A percentile compares a stretch with the other conserved stretches of the same genome.
These are phyloP conservation scores for Neurospora discreta DNA, from an alignment of 495 filamentous ascomycete genomes.

Conservation along the genomic window DNA sequence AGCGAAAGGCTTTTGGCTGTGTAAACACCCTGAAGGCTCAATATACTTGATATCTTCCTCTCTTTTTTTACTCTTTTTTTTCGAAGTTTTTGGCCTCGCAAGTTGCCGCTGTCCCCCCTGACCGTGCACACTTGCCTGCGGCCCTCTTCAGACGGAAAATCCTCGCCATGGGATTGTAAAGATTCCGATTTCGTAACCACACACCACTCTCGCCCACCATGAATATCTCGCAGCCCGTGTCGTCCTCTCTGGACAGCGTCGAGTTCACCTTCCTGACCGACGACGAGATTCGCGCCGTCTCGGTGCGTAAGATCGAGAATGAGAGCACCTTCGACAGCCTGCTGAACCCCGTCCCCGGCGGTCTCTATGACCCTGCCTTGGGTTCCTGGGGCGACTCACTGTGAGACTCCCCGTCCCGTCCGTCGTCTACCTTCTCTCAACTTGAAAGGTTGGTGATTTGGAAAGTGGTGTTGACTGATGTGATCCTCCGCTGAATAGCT, in stretches of 20 bases:
- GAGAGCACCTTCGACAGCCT: slow-evolving; percentile 81
- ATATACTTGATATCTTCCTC: background rate
- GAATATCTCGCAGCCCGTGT: slow-evolving; percentile 85
- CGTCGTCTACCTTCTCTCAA: background rate
- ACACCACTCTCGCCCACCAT: slow-evolving; percentile 27
- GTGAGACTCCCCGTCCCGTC: slow-evolving; percentile 39
- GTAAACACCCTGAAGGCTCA: background rate
- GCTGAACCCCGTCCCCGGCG: slow-evolving; percentile 72
- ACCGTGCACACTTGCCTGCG: background rate
- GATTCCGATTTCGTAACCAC: background rate
- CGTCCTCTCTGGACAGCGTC: slow-evolving; percentile 74
- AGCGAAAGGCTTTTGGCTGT: background rate
- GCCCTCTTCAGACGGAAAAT: background rate
- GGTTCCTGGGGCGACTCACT: slow-evolving; percentile 77
- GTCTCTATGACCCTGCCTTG: slow-evolving; percentile 85
- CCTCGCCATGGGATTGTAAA: background rate
- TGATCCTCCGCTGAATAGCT: slow-evolving; percentile 40
- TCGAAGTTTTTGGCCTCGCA: background rate
- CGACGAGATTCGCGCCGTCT: slow-evolving; percentile 76
- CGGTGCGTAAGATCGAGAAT: slow-evolving; percentile 86
- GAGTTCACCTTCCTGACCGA: slow-evolving; percentile 75
- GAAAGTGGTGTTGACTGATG: slow-evolving; percentile 9
- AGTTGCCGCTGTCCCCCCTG: background rate
- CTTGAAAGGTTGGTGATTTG: background rate
- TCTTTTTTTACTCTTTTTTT: background rate